Evolutionary conservation across 1,139 yeast species (phyloP).

Genomic region (Lodderomyces metapsilosis): DNA sequence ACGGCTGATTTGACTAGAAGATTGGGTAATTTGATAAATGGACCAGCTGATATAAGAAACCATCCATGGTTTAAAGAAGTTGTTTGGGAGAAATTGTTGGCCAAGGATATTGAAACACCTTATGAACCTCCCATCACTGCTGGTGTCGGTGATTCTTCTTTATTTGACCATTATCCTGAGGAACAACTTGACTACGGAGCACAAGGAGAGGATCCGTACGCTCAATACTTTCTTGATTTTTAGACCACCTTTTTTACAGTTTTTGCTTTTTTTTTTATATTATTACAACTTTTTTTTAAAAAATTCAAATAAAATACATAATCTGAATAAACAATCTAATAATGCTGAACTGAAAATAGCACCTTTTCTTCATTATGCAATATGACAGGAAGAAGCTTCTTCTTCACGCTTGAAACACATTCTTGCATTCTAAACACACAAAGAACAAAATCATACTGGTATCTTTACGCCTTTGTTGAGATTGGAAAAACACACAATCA

Average conservation of each 20-base stretch:
- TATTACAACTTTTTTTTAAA: constrained; percentile 5
- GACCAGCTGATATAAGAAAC: constrained; percentile 55
- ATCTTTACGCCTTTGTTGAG: constrained; percentile 91
- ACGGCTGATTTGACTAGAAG: constrained; percentile 56
- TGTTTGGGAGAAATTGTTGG: constrained; percentile 57
- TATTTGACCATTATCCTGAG: constrained; percentile 59
- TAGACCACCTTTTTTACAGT: constrained; percentile 19
- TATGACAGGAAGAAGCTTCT: no score
- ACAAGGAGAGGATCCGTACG: constrained; percentile 49
- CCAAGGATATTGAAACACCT: constrained; percentile 61
- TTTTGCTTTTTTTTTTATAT: not conserved
- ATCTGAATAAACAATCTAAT: no score
- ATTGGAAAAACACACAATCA: constrained; percentile 94
- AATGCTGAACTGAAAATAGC: constrained; percentile 6
- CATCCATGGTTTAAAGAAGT: constrained; percentile 63
- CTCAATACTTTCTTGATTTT: constrained; percentile 49
- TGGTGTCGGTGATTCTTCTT: constrained; percentile 64
- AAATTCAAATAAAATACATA: not conserved
- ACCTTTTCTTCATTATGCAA: no score
- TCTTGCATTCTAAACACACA: constrained; percentile 85
- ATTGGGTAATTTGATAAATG: constrained; percentile 57
- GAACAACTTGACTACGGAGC: constrained; percentile 56
- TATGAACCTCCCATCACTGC: constrained; percentile 63
- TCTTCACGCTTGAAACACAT: constrained; percentile 54
- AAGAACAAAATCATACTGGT: constrained; percentile 94